These are phyloP conservation scores for Penicillium pulvis DNA, from an alignment of 495 filamentous ascomycete species.

Conservation along the genomic window DNA sequence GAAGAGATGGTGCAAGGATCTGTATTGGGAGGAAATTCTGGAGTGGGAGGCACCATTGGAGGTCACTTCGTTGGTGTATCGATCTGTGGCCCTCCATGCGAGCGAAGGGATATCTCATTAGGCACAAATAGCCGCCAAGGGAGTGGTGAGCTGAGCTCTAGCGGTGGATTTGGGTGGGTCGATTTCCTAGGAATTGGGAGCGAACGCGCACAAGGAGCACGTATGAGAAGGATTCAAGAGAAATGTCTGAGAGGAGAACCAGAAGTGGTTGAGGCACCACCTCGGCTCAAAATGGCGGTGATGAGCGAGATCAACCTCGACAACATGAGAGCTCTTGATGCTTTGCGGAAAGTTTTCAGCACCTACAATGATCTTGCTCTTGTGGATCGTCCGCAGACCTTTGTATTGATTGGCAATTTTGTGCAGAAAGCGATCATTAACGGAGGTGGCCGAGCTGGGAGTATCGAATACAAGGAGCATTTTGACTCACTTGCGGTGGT, in stretches of 20 bases:
- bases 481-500: conserved; percentile 84
- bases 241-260: conserved; percentile 32
- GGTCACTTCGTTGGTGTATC: conserved; percentile 87
- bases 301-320: conserved; percentile 86
- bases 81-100: conserved; percentile 86
- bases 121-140: conserved; percentile 63
- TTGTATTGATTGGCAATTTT: conserved; percentile 86
- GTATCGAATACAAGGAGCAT: conserved; percentile 92
- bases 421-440: conserved; percentile 67
- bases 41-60: conserved; percentile 85
- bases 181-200: conserved; percentile 93
- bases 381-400: conserved; percentile 66
- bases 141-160: conserved; percentile 56
- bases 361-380: conserved; percentile 57
- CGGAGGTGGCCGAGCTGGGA: conserved; percentile 65
- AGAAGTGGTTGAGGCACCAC: conserved; percentile 31
- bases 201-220: conserved; percentile 77
- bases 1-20: conserved; percentile 69
- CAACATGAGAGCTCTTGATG: conserved; percentile 71
- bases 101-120: conserved; percentile 76
- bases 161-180: conserved; percentile 91
- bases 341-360: conserved; percentile 72
- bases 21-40: conserved; percentile 70
- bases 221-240: conserved; percentile 77
- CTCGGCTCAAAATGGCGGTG: conserved; percentile 62